phyloP scores from a whole-genome alignment of 2,329 filamentous ascomycete species.

The Drechslerella coelobrocha region DNA sequence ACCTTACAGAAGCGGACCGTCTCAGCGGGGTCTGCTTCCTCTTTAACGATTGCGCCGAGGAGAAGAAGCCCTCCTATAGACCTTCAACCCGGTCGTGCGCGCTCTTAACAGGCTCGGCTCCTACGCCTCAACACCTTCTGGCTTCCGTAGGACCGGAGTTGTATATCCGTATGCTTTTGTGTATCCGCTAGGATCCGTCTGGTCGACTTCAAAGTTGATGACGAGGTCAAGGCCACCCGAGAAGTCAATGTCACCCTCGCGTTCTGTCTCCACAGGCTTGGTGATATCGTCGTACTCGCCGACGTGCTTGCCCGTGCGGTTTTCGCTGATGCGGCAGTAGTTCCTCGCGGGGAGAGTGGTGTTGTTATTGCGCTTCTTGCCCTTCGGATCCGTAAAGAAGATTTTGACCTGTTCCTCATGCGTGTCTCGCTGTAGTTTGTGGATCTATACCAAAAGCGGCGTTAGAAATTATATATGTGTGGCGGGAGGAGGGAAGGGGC shows the following conservation, averaged over 20 bases:
- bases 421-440: slow-evolving; percentile 75
- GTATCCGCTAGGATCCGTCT: slow-evolving; percentile 82
- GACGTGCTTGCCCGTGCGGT: slow-evolving; percentile 66
- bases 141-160: slow-evolving; percentile 72
- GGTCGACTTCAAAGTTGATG: slow-evolving; percentile 86
- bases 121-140: slow-evolving; percentile 17
- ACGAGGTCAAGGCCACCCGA: slow-evolving; percentile 81
- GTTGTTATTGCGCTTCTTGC: slow-evolving; percentile 88
- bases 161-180: slow-evolving; percentile 87
- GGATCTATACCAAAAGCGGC: slow-evolving; percentile 60
- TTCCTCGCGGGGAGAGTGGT: slow-evolving; percentile 77
- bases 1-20: no score
- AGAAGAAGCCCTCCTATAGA: slow-evolving; percentile 38
- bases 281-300: slow-evolving; percentile 48
- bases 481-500: slow-evolving; percentile 62
- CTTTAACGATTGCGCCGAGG: slow-evolving; percentile 10
- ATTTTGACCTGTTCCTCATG: slow-evolving; percentile 96
- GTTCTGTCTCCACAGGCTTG: slow-evolving; percentile 44
- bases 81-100: slow-evolving; percentile 18
- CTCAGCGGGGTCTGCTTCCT: no score
- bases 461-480: slow-evolving; percentile 65
- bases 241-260: slow-evolving; percentile 58
- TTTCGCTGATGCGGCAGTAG: slow-evolving; percentile 91
- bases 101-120: slow-evolving; percentile 33
- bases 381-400: slow-evolving; percentile 87